Evolutionary conservation across 768 basidiomycete species (phyloP).

Genomic region (Pleurotus pulmonarius): DNA sequence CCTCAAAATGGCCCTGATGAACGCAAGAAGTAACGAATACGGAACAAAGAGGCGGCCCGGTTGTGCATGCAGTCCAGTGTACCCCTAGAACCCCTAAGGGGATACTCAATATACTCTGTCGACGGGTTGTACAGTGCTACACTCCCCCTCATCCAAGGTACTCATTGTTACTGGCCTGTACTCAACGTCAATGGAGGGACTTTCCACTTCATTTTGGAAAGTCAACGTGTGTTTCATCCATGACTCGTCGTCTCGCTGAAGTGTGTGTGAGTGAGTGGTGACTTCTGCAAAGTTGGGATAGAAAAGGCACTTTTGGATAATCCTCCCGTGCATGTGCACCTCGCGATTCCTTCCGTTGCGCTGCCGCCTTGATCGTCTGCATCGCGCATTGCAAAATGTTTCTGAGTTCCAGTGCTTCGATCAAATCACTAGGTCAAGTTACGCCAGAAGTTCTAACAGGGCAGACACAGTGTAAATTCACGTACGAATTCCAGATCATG

Average conservation of each 20-base stretch:
- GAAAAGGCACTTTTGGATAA: constrained; percentile 69
- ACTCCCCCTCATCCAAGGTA: constrained; percentile 93
- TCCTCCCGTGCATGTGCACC: constrained; percentile 99
- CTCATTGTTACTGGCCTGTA: constrained; percentile 82
- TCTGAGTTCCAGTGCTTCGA: constrained; percentile 95
- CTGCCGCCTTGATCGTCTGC: constrained; percentile 90
- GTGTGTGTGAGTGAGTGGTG: not conserved
- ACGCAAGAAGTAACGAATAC: not conserved
- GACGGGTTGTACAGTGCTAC: constrained; percentile 94
- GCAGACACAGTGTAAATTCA: not conserved
- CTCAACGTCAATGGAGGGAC: constrained; percentile 80
- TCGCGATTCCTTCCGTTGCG: constrained; percentile 92
- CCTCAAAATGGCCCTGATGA: too few relatives aligned
- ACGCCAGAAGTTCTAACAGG: not conserved
- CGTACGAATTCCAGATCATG: constrained; percentile 98
- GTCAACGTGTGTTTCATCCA: constrained; percentile 97
- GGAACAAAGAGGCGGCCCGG: not conserved
- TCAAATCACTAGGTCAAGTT: constrained; percentile 63
- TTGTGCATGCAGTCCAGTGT: too few relatives aligned
- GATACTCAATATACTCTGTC: constrained; percentile 80
- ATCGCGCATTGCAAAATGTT: constrained; percentile 93
- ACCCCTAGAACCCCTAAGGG: too few relatives aligned
- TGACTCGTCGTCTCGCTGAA: constrained; percentile 80
- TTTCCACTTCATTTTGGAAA: constrained; percentile 73
- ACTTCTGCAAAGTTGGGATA: not conserved